These are phyloP conservation scores for Solanum okadae DNA, from an alignment of 257 asterid genomes.

Conservation along the genomic window DNA sequence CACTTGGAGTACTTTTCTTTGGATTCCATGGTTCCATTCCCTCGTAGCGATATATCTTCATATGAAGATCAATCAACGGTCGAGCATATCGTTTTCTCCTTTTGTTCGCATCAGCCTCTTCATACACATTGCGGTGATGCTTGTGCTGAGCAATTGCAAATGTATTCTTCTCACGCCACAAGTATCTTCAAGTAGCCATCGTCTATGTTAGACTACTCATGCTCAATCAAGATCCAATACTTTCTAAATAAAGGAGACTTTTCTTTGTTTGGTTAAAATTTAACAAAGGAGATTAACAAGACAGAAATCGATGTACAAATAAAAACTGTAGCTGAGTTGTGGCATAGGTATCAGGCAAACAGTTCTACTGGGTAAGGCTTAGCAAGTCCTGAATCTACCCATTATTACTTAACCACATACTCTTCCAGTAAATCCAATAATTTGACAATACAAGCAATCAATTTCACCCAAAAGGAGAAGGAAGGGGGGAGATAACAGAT, in stretches of 20 bases:
- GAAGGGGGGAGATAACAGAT: not conserved
- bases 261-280: not conserved
- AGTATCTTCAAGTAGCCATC: slow-evolving; percentile 41
- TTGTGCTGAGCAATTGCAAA: slow-evolving; percentile 96
- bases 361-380: not conserved
- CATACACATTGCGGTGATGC: slow-evolving; percentile 66
- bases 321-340: not conserved
- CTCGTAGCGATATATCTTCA: slow-evolving; percentile 75
- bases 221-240: not conserved
- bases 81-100: slow-evolving; percentile 96
- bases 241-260: not conserved
- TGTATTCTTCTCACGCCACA: slow-evolving; percentile 88
- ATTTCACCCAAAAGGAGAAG: not conserved
- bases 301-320: not conserved
- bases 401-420: not conserved
- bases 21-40: slow-evolving; percentile 87
- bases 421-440: not conserved
- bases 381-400: not conserved
- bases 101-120: slow-evolving; percentile 92
- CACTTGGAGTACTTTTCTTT: slow-evolving; percentile 50
- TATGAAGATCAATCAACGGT: slow-evolving; percentile 84
- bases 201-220: not conserved
- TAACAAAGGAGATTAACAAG: not conserved
- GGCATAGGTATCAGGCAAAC: not conserved
- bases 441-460: not conserved